These are phyloP conservation scores for Hymenochaete sp. DNA, from an alignment of 1,284 basidiomycete species.

Conservation along the genomic window DNA sequence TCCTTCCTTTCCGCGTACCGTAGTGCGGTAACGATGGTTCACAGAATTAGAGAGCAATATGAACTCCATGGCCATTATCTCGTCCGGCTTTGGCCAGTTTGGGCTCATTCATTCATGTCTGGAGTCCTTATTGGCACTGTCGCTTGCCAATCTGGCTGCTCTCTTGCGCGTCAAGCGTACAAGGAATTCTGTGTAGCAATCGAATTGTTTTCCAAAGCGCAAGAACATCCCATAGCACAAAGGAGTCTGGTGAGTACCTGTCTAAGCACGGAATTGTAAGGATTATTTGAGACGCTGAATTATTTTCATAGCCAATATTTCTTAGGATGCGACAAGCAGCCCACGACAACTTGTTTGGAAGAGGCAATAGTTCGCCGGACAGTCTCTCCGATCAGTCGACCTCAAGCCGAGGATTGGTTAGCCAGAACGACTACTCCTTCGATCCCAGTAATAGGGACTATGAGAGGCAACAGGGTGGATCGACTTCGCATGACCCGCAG, in stretches of 20 bases:
- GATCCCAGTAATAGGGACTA: no score
- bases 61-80: slow-evolving; percentile 1
- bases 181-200: slow-evolving; percentile 18
- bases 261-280: not conserved
- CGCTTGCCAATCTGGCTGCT: slow-evolving; percentile 13
- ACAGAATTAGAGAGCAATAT: not conserved
- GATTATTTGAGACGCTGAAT: not conserved
- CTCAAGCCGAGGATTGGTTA: no score
- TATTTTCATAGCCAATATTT: slow-evolving; percentile 6
- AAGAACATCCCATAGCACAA: slow-evolving; percentile 11
- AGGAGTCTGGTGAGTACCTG: slow-evolving; percentile 4
- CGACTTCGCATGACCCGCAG: no score
- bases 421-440: no score
- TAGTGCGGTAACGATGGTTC: slow-evolving; percentile 14
- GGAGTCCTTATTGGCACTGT: slow-evolving; percentile 19
- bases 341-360: no score
- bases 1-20: slow-evolving; percentile 19
- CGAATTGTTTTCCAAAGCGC: slow-evolving; percentile 18
- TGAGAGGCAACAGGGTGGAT: no score
- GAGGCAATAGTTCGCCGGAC: no score
- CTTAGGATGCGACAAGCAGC: slow-evolving; percentile 10
- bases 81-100: slow-evolving; percentile 15
- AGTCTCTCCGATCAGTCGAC: no score
- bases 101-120: slow-evolving; percentile 9
- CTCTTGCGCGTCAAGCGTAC: slow-evolving; percentile 17